Percentiles rank a stretch among this genome's conserved stretches.
These are phyloP conservation scores for Camillea tinctor DNA, from an alignment of 2,329 filamentous ascomycete species.

Conservation along the genomic window DNA sequence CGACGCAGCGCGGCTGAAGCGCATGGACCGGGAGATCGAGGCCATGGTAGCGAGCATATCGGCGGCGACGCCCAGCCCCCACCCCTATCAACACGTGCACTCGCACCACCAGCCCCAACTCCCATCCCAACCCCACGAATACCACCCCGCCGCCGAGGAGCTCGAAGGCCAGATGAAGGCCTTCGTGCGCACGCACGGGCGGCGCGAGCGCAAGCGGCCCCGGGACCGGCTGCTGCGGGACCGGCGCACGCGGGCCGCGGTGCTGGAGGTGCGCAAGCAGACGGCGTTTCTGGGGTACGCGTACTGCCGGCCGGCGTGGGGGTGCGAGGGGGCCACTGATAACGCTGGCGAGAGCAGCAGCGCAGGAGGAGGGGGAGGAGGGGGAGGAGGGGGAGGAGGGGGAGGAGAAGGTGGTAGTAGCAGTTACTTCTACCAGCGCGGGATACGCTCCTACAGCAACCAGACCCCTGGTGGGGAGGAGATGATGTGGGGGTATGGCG, in stretches of 20 bases:
- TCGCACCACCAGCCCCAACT: not conserved
- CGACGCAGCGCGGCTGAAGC: constrained; percentile 47
- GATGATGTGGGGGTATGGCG: too few relatives aligned
- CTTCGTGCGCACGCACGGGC: constrained; percentile 52
- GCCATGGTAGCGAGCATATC: constrained; percentile 36
- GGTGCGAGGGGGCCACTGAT: too few relatives aligned
- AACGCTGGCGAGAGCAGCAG: not conserved
- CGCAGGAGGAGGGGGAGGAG: not conserved
- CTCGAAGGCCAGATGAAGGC: constrained; percentile 40
- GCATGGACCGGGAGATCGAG: constrained; percentile 50
- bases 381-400: constrained; percentile 5
- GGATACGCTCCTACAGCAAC: too few relatives aligned
- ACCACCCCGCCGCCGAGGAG: constrained; percentile 15
- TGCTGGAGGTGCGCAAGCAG: constrained; percentile 77
- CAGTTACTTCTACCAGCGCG: too few relatives aligned
- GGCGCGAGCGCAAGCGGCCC: constrained; percentile 72
- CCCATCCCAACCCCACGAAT: not conserved
- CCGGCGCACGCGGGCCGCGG: constrained; percentile 59
- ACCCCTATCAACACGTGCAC: not conserved
- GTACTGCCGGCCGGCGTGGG: constrained; percentile 57
- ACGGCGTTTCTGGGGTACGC: constrained; percentile 89
- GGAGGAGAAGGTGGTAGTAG: not conserved
- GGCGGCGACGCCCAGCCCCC: not conserved
- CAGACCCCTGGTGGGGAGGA: too few relatives aligned
- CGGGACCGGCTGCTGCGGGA: constrained; percentile 86